Conservation (phyloP, 164 flowering plant genomes). For the Annona squamosa region DNA sequence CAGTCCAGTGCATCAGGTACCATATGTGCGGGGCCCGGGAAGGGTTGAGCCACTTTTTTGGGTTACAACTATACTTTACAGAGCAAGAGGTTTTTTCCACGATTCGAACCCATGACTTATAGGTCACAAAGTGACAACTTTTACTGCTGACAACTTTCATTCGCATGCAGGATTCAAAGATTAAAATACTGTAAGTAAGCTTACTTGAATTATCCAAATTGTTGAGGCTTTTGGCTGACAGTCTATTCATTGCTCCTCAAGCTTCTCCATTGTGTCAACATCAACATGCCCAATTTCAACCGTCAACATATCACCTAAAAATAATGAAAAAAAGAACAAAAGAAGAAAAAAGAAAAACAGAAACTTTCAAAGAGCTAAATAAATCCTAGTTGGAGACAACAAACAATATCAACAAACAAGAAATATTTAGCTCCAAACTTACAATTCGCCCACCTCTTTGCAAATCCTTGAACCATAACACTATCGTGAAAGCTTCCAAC, state of each 20-base stretch:
- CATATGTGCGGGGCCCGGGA: too few species aligned
- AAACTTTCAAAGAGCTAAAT: too few species aligned
- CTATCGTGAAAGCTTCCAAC: constrained; percentile 87
- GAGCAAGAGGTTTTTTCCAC: too few species aligned
- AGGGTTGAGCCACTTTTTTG: too few species aligned
- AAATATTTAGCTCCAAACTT: neutral
- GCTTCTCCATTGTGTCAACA: constrained; percentile 73
- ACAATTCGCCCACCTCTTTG: constrained; percentile 50
- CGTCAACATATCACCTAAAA: constrained; percentile 83
- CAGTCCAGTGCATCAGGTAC: too few species aligned
- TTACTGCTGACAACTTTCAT: too few species aligned
- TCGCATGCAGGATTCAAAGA: neutral
- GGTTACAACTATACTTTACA: too few species aligned
- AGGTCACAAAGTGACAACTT: too few species aligned
- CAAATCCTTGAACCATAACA: constrained; percentile 71
- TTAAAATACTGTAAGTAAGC: neutral
- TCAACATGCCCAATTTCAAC: constrained; percentile 95
- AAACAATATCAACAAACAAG: neutral
- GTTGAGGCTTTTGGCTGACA: constrained; percentile 95
- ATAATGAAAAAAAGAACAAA: constrained; percentile 14
- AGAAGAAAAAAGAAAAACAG: too few species aligned
- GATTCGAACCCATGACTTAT: too few species aligned
- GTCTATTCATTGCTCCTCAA: constrained; percentile 84
- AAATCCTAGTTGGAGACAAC: neutral
- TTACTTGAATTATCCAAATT: constrained; percentile 77